Evolutionary conservation across 257 asterid genomes (phyloP), one percentile per base, ranked within the genome.

Genomic region (Solanum acaule): DNA sequence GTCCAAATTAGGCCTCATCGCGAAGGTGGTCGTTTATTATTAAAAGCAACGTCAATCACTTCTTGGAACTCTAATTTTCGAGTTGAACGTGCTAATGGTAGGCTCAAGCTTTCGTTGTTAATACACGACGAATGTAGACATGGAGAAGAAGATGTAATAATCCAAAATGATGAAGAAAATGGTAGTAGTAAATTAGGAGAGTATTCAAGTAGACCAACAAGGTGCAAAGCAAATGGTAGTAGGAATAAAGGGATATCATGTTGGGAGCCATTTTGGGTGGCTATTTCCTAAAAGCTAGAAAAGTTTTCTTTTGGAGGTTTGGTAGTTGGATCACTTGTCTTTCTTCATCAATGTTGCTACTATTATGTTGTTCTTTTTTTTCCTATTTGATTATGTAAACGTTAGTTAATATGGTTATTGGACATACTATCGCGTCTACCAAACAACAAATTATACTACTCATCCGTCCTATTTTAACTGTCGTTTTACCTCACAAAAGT

Each of bases 21-120:
- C 0, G 98, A 96, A 59, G 95, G 91, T 4, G 98, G 98, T 3
- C 91, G 98, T 18, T 84, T 97, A 33, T 93, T 97, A 34, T 90
- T 97, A 1, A 90, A 90, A 91, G 98, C 99, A 63, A 88, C 89
- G 68, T 68, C 61, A 16, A 68, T 85, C 1, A 42, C 94, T 11
- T 83, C 90, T 16, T 27, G 83, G 86, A 61, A 42, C 38, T 35
- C 88, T 9, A 83, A n/a, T 73, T 93, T 97, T n/a, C 93, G 73
- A 73, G 90, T 93, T 0, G 95, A 97, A 83, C 96, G 98, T 3
- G 77, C 81, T 11, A 84, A 94, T 29, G 98, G 99, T 42, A 93
- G 98, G 93, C 96, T 97, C 8, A 89, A 89, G 92, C 97, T 97
- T 38, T 92, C 94, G 5, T 52, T 94, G 83, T 23, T 46, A 52